Evolutionary conservation across 441 rosid species (phyloP), one percentile per base, ranked within the genome.

Genomic region (Adansonia gregorii): DNA sequence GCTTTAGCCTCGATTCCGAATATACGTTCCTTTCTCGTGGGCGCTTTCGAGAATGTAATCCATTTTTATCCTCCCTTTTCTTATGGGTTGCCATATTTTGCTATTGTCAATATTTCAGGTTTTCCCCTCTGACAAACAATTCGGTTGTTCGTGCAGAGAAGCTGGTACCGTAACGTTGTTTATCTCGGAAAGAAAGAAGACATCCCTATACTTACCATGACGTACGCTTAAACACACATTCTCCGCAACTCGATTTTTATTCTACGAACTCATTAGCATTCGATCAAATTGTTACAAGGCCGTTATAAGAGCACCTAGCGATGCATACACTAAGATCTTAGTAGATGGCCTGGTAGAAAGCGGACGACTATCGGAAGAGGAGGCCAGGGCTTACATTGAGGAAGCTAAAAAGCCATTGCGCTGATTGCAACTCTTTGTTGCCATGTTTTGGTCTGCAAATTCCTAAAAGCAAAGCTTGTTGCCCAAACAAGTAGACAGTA

Each of bases 131-230:
- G 15, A 15, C 35, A 65, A 49, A 8, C 43, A 65, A 63, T 27
- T 41, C 22, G 71, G 74, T 70, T 64, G 45, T 66, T 71, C 3
- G 8, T 82, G 87, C 97, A 94, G 98, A 71, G 19, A 35, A 86
- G 92, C 35, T 87, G 97, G 97, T 96, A 96, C 83, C 85, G 75
- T 63, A 88, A 89, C 46, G 91, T 93, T 11, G 87, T 93, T 68
- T 90, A 81, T 90, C 66, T 96, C 83, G 98, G 98, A 66, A 87
- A 83, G 87, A 87, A 91, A 79, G 14, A 56, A 0, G 85, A 77
- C 73, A 73, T 92, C 52, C 94, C 99, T 17, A 83, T 96, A 65
- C 81, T 96, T 72, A 89, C 99, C 48, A 94, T 93, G 92, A 94
- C 97, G 98, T 90, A 85, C 2, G 93, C 60, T 39, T 31, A 43